Evolutionary conservation across 108 stramenopile species (phyloP), one percentile per base, ranked within the genome.

Genomic region (Pseudonitzschia multistriata): DNA sequence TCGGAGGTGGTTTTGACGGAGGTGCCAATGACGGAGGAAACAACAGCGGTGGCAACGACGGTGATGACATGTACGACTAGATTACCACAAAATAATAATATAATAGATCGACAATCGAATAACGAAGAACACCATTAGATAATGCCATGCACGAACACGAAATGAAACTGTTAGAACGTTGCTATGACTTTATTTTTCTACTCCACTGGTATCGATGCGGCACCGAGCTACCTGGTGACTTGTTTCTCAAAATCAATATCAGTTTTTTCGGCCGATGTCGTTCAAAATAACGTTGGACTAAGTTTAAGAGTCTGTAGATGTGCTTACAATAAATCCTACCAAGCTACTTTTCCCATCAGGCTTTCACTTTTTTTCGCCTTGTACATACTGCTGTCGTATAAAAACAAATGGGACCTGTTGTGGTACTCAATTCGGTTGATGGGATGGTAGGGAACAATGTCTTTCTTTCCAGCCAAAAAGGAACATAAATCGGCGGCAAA

Each of bases 31-130:
- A 40, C 64, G 82, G 74, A 30, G 71, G 57, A 42, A 53, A 74
- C 35, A 79, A 71, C 49, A 81, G 79, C 30, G 83, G 83, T 40
- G 62, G 39, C 36, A 72, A 79, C 42, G 71, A 76, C 61, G 86
- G 78, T 52, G 87, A 91, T 70, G 91, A 92, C 59, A 93, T 93
- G 92, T 93, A 93, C 75, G 89, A 90, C 45, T 93, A 72, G 79
- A 17, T n/a, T n/a, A n/a, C n/a, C n/a, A n/a, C n/a, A n/a, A 27
- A 76, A 66, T 24, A 17, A 31, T 35, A n/a, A 49, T 48, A 55
- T 22, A 21, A 21, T 5, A 40, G 33, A 62, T 15, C 3, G 24
- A n/a, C 33, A 36, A 67, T 45, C 14, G 42, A 45, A 3, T 13
- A 2, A 17, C 42, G 17, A 45, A 45, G 1, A 45, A 45, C 2